A percentile compares a stretch with the other conserved stretches of the same genome.
Evolutionary conservation across 148 eudicot species (phyloP).

Genomic region (Silene latifolia): DNA sequence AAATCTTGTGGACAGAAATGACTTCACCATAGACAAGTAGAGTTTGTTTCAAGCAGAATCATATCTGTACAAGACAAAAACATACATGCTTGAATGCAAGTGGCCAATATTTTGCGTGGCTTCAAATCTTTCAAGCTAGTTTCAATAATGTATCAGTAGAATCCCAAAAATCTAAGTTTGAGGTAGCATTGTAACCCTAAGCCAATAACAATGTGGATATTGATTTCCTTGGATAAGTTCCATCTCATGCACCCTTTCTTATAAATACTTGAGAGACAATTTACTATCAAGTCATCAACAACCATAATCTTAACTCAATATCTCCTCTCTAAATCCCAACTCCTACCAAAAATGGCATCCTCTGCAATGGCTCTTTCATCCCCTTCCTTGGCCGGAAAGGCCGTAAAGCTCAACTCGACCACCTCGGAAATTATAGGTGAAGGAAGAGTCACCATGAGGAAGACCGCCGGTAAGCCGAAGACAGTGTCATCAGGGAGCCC

Average conservation of each 20-base stretch:
- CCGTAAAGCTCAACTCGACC: constrained; percentile 20
- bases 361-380: constrained; percentile 39
- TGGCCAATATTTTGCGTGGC: neutral
- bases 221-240: too few species aligned
- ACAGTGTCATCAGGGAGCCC: constrained; percentile 30
- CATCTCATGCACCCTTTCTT: neutral
- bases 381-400: constrained; percentile 32
- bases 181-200: too few species aligned
- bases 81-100: neutral
- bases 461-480: constrained; percentile 20
- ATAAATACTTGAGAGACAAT: neutral
- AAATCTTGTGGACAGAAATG: neutral
- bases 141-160: neutral
- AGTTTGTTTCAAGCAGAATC: too few species aligned
- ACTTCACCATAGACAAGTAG: neutral
- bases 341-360: neutral
- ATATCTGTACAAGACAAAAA: neutral
- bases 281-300: neutral
- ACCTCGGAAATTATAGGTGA: constrained; percentile 20
- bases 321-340: neutral
- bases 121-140: neutral
- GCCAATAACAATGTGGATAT: too few species aligned
- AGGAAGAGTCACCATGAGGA: constrained; percentile 34
- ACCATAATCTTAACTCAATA: neutral
- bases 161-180: neutral